These are phyloP conservation scores for Penicillium daleae DNA, from an alignment of 495 filamentous ascomycete species.

Conservation along the genomic window DNA sequence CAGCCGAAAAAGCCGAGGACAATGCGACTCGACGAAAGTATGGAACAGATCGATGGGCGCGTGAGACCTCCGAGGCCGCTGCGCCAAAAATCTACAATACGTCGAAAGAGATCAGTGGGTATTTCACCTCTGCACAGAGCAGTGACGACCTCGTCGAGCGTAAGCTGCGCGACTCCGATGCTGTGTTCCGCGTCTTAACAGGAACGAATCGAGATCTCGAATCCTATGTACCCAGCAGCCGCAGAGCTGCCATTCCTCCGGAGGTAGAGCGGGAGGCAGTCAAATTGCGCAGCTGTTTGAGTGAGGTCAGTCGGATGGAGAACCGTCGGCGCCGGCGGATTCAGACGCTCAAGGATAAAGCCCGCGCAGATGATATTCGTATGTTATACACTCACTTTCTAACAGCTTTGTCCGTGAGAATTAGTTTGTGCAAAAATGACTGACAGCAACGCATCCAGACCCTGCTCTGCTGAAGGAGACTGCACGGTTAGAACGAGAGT, in stretches of 20 bases:
- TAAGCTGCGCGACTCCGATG: conserved; percentile 77
- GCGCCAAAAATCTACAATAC: conserved; percentile 76
- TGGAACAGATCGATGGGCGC: conserved; percentile 84
- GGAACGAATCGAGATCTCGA: conserved; percentile 79
- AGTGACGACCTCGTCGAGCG: conserved; percentile 80
- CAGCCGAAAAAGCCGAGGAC: conserved; percentile 83
- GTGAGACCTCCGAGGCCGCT: conserved; percentile 68
- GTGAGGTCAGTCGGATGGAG: conserved; percentile 81
- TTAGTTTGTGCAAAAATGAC: not conserved
- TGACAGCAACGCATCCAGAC: conserved; percentile 41
- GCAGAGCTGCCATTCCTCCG: conserved; percentile 75
- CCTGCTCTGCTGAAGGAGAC: conserved; percentile 78
- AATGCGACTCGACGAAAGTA: conserved; percentile 72
- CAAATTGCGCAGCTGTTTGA: conserved; percentile 73
- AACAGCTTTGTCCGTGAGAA: not conserved
- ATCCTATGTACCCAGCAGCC: conserved; percentile 86
- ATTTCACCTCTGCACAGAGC: conserved; percentile 80
- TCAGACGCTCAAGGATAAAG: conserved; percentile 74
- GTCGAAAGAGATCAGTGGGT: conserved; percentile 79
- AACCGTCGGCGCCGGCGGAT: conserved; percentile 74
- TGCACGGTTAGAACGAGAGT: conserved; percentile 80
- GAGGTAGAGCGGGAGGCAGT: conserved; percentile 77
- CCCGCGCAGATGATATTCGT: conserved; percentile 88
- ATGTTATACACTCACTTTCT: conserved; percentile 26
- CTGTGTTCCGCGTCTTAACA: conserved; percentile 71